Evolutionary conservation across 2,329 filamentous ascomycete species (phyloP).

Genomic region (Sporothrix protearum): DNA sequence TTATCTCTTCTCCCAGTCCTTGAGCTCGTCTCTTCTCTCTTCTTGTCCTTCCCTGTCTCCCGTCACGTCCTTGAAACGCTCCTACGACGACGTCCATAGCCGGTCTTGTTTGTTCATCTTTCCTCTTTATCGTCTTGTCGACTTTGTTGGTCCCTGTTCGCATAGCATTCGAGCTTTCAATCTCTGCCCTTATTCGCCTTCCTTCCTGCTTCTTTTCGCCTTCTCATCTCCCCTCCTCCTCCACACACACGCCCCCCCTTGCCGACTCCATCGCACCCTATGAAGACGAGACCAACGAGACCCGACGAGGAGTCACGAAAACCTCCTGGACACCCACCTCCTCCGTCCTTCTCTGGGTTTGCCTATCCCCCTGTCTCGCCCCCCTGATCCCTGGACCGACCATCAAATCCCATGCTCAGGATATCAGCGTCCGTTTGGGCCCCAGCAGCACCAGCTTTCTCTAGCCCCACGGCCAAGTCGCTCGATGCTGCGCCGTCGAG

Average conservation of each 20-base stretch:
- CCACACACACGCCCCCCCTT: neutral
- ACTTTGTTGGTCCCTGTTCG: too few relatives aligned
- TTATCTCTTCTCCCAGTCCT: neutral
- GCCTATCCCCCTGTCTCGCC: slow-evolving; percentile 16
- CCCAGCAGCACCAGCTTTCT: neutral
- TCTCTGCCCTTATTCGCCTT: neutral
- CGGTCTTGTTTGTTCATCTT: neutral
- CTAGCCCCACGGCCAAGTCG: slow-evolving; percentile 23
- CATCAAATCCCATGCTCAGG: slow-evolving; percentile 16
- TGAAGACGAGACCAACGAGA: neutral
- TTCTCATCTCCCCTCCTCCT: slow-evolving; percentile 10
- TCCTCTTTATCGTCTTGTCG: neutral
- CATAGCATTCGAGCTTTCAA: neutral
- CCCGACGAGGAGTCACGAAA: neutral
- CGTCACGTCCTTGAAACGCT: slow-evolving; percentile 18
- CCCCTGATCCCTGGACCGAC: neutral
- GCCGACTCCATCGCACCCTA: slow-evolving; percentile 1
- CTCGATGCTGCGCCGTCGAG: slow-evolving; percentile 22
- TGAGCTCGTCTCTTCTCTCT: slow-evolving; percentile 9
- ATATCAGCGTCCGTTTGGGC: slow-evolving; percentile 10
- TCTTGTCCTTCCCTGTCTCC: neutral
- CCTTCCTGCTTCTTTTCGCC: slow-evolving; percentile 21
- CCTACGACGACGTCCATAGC: slow-evolving; percentile 16
- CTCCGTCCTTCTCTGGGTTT: slow-evolving; percentile 7
- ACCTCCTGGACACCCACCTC: neutral